phyloP scores from a whole-genome alignment of 2,329 filamentous ascomycete genomes.

The Penicillium corylophilum region DNA sequence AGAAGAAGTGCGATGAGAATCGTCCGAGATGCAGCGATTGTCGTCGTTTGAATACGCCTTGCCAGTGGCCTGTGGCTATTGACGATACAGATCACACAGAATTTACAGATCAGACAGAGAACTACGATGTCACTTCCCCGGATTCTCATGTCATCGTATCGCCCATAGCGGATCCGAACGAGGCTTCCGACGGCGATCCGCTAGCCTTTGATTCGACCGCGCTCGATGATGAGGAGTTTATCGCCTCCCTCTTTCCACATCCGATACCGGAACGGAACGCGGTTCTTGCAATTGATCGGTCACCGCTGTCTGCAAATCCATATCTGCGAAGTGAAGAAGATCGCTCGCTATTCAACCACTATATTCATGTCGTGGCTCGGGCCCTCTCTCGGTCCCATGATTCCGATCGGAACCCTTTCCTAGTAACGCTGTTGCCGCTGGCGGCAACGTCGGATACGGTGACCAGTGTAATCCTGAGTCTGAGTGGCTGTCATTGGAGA shows the following conservation, averaged over 20 bases:
- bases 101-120: not conserved
- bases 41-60: conserved; percentile 24
- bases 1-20: conserved; percentile 27
- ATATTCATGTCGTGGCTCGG: conserved; percentile 26
- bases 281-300: conserved; percentile 8
- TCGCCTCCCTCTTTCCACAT: conserved; percentile 19
- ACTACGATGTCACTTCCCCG: conserved; percentile 1
- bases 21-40: conserved; percentile 28
- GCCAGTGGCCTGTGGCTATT: conserved; percentile 16
- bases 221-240: conserved; percentile 18
- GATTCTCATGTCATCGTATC: conserved; percentile 1
- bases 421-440: conserved; percentile 26
- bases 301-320: conserved; percentile 18
- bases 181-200: conserved; percentile 11
- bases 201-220: conserved; percentile 2
- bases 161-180: not conserved
- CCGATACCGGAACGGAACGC: conserved; percentile 6
- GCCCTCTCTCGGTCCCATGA: conserved; percentile 25
- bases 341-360: conserved; percentile 30
- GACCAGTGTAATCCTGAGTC: conserved; percentile 27
- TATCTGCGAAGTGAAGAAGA: conserved; percentile 26
- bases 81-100: not conserved
- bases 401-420: conserved; percentile 25
- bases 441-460: conserved; percentile 27
- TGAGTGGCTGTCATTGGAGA: conserved; percentile 31